A percentile compares a stretch with the other conserved stretches of the same genome.
These are phyloP conservation scores for Penstemon eatonii DNA, from an alignment of 257 asterid genomes.

Conservation along the genomic window DNA sequence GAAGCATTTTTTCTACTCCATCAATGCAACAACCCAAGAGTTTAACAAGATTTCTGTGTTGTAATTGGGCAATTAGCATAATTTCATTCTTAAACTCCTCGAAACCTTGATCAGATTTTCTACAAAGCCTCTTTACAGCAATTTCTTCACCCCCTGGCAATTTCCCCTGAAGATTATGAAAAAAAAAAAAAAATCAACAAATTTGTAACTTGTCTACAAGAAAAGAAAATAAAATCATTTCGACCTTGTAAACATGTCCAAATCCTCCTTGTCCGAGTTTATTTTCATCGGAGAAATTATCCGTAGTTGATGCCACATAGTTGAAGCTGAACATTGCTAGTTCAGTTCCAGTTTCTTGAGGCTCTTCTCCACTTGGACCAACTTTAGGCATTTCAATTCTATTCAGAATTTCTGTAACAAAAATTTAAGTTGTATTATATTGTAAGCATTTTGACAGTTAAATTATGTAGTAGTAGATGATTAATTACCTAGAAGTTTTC, in stretches of 20 bases:
- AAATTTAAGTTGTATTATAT: not conserved
- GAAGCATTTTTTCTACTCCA: constrained; percentile 75
- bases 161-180: constrained; percentile 48
- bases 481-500: constrained; percentile 40
- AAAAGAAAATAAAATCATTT: not conserved
- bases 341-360: constrained; percentile 57
- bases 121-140: constrained; percentile 84
- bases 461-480: constrained; percentile 4
- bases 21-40: constrained; percentile 82
- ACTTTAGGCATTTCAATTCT: constrained; percentile 32
- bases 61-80: constrained; percentile 69
- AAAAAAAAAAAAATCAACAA: not conserved
- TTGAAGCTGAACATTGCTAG: constrained; percentile 53
- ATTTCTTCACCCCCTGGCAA: constrained; percentile 61
- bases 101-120: constrained; percentile 73
- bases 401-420: constrained; percentile 37
- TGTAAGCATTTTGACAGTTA: not conserved
- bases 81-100: constrained; percentile 85
- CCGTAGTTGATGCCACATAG: constrained; percentile 58
- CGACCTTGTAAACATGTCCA: constrained; percentile 80
- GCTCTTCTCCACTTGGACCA: constrained; percentile 54
- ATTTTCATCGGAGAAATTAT: constrained; percentile 55
- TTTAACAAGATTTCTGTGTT: constrained; percentile 78
- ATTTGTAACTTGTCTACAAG: not conserved
- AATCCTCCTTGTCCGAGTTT: constrained; percentile 95